Conservation (phyloP, 1,284 basidiomycete species). For the Cronartium quercuum region DNA sequence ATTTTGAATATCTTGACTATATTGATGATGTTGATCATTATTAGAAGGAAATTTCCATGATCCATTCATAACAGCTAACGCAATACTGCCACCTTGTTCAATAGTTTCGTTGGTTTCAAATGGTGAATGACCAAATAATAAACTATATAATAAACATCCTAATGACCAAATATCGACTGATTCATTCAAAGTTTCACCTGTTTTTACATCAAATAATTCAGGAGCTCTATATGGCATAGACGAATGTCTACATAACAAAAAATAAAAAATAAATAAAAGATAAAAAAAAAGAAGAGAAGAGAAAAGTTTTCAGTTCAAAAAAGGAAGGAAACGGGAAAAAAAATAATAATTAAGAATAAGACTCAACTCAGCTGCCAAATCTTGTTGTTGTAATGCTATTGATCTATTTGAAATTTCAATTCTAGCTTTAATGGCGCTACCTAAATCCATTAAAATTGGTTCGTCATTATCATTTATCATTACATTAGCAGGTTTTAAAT, state of each 20-base stretch:
- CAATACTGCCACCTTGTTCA: conserved; percentile 49
- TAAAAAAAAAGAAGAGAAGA: conserved; percentile 48
- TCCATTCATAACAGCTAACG: conserved; percentile 48
- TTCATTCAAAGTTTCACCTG: conserved; percentile 47
- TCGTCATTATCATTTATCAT: conserved; percentile 46
- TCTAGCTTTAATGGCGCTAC: conserved; percentile 46
- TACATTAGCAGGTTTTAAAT: conserved; percentile 43
- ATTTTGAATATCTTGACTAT: conserved; percentile 40
- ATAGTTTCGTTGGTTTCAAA: conserved; percentile 49
- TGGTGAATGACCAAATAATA: conserved; percentile 48
- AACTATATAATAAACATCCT: conserved; percentile 48
- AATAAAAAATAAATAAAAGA: too few relatives aligned
- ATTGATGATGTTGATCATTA: conserved; percentile 30
- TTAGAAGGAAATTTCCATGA: conserved; percentile 46
- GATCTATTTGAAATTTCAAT: conserved; percentile 44
- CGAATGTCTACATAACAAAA: conserved; percentile 38
- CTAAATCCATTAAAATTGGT: conserved; percentile 49
- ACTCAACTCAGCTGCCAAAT: conserved; percentile 39
- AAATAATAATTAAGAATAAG: neutral
- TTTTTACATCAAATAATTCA: conserved; percentile 49
- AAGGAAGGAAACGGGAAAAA: neutral
- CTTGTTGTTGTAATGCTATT: conserved; percentile 48
- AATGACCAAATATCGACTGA: conserved; percentile 50
- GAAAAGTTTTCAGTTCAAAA: neutral
- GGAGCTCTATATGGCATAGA: conserved; percentile 50